Percentiles rank a stretch among this genome's conserved stretches.
Conservation (phyloP, 2,329 filamentous ascomycete genomes). For the Periconia sp. region DNA sequence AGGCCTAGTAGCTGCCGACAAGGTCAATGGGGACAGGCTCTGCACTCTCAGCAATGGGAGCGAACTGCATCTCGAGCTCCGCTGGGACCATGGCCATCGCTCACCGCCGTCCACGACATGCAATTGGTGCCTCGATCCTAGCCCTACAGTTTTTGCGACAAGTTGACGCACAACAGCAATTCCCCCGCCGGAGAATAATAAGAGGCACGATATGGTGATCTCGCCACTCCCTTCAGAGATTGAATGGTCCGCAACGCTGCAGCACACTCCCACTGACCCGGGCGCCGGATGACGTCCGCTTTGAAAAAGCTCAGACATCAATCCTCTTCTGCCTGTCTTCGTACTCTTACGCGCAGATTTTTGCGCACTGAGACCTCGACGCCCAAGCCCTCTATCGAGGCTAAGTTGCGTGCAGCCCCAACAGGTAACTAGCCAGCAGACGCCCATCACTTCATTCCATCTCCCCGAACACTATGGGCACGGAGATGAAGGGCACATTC, state of each 20-base stretch:
- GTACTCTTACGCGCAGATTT: not conserved
- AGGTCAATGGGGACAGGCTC: not conserved
- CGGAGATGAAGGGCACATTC: not conserved
- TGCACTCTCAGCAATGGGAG: not conserved
- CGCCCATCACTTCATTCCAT: not conserved
- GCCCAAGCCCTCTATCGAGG: not conserved
- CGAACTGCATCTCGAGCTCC: not conserved
- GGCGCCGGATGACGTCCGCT: not conserved
- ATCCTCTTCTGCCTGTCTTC: not conserved
- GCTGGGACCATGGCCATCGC: not conserved
- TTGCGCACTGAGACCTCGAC: not conserved
- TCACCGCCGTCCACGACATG: not conserved
- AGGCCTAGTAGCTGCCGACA: not conserved
- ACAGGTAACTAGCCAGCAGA: not conserved
- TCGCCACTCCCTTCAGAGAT: not conserved
- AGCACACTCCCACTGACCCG: constrained; percentile 3
- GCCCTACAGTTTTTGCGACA: not conserved
- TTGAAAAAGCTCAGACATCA: not conserved
- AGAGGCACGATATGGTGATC: not conserved
- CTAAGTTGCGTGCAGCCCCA: too few relatives aligned
- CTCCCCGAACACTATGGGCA: not conserved
- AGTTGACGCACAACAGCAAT: not conserved
- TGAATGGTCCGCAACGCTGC: not conserved
- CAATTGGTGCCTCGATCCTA: not conserved
- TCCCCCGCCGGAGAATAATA: not conserved